These are phyloP conservation scores for Diutina neorugosa DNA, from an alignment of 1,139 yeast genomes.

Conservation along the genomic window DNA sequence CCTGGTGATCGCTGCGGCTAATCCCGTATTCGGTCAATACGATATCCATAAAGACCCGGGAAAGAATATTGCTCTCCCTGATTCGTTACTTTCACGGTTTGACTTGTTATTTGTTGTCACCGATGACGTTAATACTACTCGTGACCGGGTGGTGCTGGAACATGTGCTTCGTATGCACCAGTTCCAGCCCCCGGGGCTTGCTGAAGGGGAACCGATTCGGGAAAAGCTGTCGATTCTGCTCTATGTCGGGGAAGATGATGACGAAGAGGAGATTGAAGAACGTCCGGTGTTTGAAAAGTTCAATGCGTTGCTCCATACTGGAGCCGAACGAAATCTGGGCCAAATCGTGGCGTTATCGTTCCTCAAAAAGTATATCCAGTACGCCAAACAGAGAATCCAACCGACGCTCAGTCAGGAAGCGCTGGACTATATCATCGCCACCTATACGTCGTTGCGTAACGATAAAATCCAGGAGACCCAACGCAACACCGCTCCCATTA, in stretches of 20 bases:
- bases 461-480: constrained; percentile 53
- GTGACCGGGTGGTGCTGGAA: constrained; percentile 82
- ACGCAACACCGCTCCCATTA: constrained; percentile 86
- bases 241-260: constrained; percentile 65
- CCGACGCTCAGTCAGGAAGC: constrained; percentile 78
- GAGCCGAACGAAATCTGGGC: constrained; percentile 30
- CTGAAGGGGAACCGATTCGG: constrained; percentile 91
- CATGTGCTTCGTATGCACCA: constrained; percentile 94
- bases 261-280: constrained; percentile 28
- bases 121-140: constrained; percentile 79
- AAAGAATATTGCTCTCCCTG: constrained; percentile 92
- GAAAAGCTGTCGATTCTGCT: constrained; percentile 60
- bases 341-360: constrained; percentile 68
- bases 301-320: constrained; percentile 75
- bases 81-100: constrained; percentile 90
- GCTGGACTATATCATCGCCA: constrained; percentile 65
- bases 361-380: constrained; percentile 83
- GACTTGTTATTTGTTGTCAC: constrained; percentile 93
- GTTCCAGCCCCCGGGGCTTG: constrained; percentile 75
- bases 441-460: constrained; percentile 75
- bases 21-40: constrained; percentile 94
- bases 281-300: constrained; percentile 70
- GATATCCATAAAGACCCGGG: constrained; percentile 96
- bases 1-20: constrained; percentile 96
- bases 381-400: constrained; percentile 78